Conservation (phyloP, 176 grass and related monocot genomes). For the Eragrostis curvula region DNA sequence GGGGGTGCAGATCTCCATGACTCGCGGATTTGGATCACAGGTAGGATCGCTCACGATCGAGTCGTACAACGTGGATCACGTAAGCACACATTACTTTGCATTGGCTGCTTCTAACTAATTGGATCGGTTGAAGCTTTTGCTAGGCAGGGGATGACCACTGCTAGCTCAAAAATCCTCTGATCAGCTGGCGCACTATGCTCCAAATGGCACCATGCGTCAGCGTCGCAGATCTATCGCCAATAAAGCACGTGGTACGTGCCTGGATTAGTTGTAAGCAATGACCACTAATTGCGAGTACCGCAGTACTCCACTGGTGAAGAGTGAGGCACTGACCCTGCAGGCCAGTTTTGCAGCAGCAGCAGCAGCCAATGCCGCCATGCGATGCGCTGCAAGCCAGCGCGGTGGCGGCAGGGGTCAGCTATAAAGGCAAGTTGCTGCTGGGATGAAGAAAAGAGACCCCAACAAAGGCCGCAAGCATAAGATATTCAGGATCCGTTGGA, state of each 20-base stretch:
- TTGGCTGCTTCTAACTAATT: not conserved
- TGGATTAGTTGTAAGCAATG: constrained; percentile 30
- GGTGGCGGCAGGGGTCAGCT: not conserved
- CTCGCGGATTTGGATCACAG: constrained; percentile 35
- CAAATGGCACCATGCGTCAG: not conserved
- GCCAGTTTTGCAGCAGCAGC: too few species aligned
- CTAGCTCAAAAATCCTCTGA: not conserved
- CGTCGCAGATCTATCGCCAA: constrained; percentile 35
- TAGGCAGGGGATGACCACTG: not conserved
- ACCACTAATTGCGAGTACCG: constrained; percentile 35
- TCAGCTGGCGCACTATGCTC: constrained; percentile 15
- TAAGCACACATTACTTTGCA: not conserved
- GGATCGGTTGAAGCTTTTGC: too few species aligned
- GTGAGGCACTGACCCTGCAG: too few species aligned
- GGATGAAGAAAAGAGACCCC: not conserved
- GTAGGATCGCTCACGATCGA: not conserved
- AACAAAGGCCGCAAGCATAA: constrained; percentile 41
- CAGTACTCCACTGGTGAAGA: constrained; percentile 39
- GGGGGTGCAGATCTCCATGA: constrained; percentile 38
- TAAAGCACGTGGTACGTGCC: constrained; percentile 48
- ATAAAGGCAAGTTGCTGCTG: too few species aligned
- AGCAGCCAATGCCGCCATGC: not conserved
- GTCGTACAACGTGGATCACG: constrained; percentile 9
- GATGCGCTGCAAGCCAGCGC: not conserved
- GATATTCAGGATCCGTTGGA: constrained; percentile 58